Evolutionary conservation across 116 monocot genomes (phyloP).

Genomic region (Dioscorea cayenensis): DNA sequence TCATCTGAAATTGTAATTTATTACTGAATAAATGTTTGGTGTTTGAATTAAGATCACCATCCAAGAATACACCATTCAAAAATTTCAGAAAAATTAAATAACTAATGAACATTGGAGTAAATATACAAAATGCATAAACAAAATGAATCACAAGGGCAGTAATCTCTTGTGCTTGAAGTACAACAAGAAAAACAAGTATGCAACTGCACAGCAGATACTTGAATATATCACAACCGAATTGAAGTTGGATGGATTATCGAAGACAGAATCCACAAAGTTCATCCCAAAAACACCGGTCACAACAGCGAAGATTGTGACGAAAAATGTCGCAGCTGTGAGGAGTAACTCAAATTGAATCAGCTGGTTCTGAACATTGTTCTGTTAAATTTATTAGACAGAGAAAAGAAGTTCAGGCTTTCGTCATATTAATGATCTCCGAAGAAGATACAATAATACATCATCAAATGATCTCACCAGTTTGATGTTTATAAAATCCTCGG

Average conservation of each 20-base stretch:
- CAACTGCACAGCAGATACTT: slow-evolving; percentile 20
- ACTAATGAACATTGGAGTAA: background rate
- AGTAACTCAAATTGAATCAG: slow-evolving; percentile 79
- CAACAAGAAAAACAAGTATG: slow-evolving; percentile 46
- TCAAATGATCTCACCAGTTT: slow-evolving; percentile 43
- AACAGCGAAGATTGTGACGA: slow-evolving; percentile 67
- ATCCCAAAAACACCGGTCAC: slow-evolving; percentile 73
- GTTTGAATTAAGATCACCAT: too few relatives aligned
- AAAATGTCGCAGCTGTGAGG: slow-evolving; percentile 66
- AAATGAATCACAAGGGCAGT: slow-evolving; percentile 26
- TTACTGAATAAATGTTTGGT: too few relatives aligned
- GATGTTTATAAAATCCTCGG: slow-evolving; percentile 87
- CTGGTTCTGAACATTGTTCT: slow-evolving; percentile 80
- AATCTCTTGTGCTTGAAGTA: slow-evolving; percentile 64
- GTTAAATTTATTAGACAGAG: slow-evolving; percentile 2
- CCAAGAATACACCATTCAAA: too few relatives aligned
- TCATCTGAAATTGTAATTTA: too few relatives aligned
- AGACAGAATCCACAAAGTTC: slow-evolving; percentile 61
- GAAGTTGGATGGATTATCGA: slow-evolving; percentile 47
- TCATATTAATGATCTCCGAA: background rate
- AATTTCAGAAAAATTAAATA: too few relatives aligned
- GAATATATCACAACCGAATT: slow-evolving; percentile 37
- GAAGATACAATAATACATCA: background rate
- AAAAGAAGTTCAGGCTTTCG: background rate
- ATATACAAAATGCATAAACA: background rate